Evolutionary conservation across 1,284 basidiomycete genomes (phyloP), one percentile per base, ranked within the genome.

Genomic region (Papiliotrema nemorosa): DNA sequence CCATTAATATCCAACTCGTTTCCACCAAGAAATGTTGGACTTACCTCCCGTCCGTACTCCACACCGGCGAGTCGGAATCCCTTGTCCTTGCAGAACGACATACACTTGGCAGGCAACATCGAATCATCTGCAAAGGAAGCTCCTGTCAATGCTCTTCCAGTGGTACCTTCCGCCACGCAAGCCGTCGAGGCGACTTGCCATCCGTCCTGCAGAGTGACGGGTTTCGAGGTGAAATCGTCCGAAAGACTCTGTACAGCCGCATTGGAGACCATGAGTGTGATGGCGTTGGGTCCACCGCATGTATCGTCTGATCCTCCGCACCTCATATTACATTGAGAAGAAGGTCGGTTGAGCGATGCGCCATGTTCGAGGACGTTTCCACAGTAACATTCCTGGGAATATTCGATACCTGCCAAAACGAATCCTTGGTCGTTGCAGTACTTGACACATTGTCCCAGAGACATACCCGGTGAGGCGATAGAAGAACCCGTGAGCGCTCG

Each of bases 141-240:
- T 24, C 54, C 62, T 3, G 56, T 55, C 1, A 73, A 49, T 24
- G 68, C 64, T 40, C 67, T 57, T n/a, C 66, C 66, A 35, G 31
- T 49, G 2, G 62, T 50, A 6, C 54, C 61, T 41, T 72, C 68
- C 24, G 63, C 55, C 39, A 71, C 63, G 60, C 72, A 73, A 5
- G 44, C 14, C 25, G 52, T 33, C 37, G 43, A 33, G 20, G 42
- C 42, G 42, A 25, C 42, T 4, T 41, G 25, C 52, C 52, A 54
- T 5, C 48, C 48, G n/a, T 18, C 21, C 9, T 41, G 41, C 6
- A 54, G 44, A 5, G 29, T 5, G 44, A 46, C 25, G 4, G 44
- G 34, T 21, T 21, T 37, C 21, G 20, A 16, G 33, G 44, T 46
- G 21, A 46, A 20, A 33, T 46, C 44, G 5, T 4, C n/a, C 7